phyloP scores from a whole-genome alignment of 2,329 filamentous ascomycete species.

The Pyrenophora graminea region DNA sequence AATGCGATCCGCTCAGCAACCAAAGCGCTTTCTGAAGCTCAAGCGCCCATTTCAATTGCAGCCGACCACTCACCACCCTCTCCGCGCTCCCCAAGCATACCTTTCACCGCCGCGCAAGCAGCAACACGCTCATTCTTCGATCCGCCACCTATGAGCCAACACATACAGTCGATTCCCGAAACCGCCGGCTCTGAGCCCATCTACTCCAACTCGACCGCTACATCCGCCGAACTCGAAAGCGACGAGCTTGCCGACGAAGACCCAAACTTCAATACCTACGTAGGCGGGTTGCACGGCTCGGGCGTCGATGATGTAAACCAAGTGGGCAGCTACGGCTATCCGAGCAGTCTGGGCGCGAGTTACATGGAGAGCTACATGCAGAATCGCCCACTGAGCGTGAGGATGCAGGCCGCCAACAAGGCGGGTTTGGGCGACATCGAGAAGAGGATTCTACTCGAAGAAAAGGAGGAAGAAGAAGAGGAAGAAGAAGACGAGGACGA shows the following conservation, averaged over 20 bases:
- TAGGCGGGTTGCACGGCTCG: slow-evolving; percentile 41
- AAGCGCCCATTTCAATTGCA: slow-evolving; percentile 14
- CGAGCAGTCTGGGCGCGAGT: slow-evolving; percentile 41
- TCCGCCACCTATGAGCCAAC: slow-evolving; percentile 23
- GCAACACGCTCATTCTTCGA: slow-evolving; percentile 32
- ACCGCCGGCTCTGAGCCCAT: slow-evolving; percentile 28
- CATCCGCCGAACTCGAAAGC: slow-evolving; percentile 15
- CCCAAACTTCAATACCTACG: slow-evolving; percentile 39
- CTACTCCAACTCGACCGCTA: slow-evolving; percentile 12
- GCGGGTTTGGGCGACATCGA: slow-evolving; percentile 33
- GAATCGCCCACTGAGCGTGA: slow-evolving; percentile 40
- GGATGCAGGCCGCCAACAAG: slow-evolving; percentile 42
- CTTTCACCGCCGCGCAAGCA: slow-evolving; percentile 26
- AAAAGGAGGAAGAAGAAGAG: slow-evolving; percentile 12
- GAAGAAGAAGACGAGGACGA: neutral
- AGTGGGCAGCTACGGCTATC: slow-evolving; percentile 42
- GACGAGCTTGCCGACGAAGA: slow-evolving; percentile 22
- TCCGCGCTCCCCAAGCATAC: slow-evolving; percentile 16
- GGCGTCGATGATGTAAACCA: slow-evolving; percentile 44
- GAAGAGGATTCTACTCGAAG: slow-evolving; percentile 23
- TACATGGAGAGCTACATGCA: slow-evolving; percentile 47
- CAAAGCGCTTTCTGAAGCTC: slow-evolving; percentile 22
- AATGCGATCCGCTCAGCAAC: slow-evolving; percentile 29
- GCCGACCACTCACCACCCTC: slow-evolving; percentile 21
- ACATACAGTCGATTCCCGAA: slow-evolving; percentile 18